Evolutionary conservation across 192 early-diverging fungal genomes (phyloP).

Genomic region (Endogone sp.): DNA sequence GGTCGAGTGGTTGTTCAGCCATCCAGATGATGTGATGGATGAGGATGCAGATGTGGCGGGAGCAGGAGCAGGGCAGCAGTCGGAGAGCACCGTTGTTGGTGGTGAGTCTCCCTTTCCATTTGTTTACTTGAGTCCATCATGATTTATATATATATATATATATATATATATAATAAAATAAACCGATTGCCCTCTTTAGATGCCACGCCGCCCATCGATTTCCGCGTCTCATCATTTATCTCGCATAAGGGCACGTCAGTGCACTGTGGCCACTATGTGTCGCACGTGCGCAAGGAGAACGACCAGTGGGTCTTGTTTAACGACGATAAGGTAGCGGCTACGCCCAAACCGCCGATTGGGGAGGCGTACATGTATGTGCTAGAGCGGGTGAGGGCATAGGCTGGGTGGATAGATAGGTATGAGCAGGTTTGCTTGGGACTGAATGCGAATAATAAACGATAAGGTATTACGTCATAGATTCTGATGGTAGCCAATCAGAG

Average conservation of each 20-base stretch:
- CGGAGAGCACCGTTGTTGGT: slow-evolving; percentile 5
- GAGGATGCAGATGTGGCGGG: slow-evolving; percentile 24
- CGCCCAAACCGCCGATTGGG: slow-evolving; percentile 55
- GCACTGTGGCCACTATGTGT: slow-evolving; percentile 96
- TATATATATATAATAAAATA: no score
- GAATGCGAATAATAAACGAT: no score
- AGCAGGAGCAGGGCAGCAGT: not conserved
- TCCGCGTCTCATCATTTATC: slow-evolving; percentile 75
- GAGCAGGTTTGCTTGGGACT: slow-evolving; percentile 53
- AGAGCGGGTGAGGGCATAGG: slow-evolving; percentile 18
- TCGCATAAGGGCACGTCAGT: slow-evolving; percentile 95
- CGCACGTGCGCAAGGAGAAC: slow-evolving; percentile 68
- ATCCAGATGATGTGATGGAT: slow-evolving; percentile 65
- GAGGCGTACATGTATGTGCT: slow-evolving; percentile 77
- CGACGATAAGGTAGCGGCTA: slow-evolving; percentile 89
- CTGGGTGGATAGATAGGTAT: slow-evolving; percentile 11
- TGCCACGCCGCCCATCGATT: slow-evolving; percentile 46
- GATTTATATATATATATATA: no score
- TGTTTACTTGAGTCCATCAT: no score
- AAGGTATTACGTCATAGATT: no score
- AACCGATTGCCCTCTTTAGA: slow-evolving; percentile 30
- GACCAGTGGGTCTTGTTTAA: slow-evolving; percentile 89
- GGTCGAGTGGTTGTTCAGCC: slow-evolving; percentile 92
- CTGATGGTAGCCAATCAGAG: no score
- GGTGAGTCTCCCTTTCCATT: no score